Conservation (phyloP, 768 basidiomycete genomes). For the Tylopilus balloui region DNA sequence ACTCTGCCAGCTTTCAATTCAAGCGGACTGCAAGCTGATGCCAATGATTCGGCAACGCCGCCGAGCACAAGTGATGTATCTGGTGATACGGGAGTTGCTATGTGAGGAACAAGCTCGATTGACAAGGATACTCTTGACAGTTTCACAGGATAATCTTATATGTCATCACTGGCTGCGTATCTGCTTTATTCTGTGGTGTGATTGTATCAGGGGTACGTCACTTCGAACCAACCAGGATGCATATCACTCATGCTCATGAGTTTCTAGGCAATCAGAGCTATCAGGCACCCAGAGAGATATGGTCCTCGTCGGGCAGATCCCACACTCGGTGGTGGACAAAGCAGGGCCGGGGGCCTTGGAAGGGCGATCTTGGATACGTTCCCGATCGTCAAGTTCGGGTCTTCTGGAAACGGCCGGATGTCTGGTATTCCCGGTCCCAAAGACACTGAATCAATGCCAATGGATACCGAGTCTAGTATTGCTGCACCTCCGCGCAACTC, state of each 20-base stretch:
- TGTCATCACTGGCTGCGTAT: constrained; percentile 85
- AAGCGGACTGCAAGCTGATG: constrained; percentile 31
- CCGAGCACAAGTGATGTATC: constrained; percentile 10
- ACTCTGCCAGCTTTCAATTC: constrained; percentile 63
- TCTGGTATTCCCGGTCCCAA: constrained; percentile 18
- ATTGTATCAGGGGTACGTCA: constrained; percentile 74
- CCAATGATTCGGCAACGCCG: constrained; percentile 15
- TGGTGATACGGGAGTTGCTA: constrained; percentile 63
- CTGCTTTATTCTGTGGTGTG: constrained; percentile 77
- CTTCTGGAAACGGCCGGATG: constrained; percentile 17
- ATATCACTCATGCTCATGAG: constrained; percentile 3
- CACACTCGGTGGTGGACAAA: constrained; percentile 41
- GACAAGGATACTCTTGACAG: constrained; percentile 8
- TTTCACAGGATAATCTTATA: constrained; percentile 71
- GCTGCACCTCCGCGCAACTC: constrained; percentile 4
- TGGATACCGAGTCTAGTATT: not conserved
- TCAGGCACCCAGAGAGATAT: constrained; percentile 89
- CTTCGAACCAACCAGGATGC: not conserved
- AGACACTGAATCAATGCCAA: constrained; percentile 30
- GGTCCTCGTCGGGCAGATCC: constrained; percentile 57
- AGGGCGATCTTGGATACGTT: constrained; percentile 95
- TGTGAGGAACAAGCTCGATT: constrained; percentile 44
- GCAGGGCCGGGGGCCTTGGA: constrained; percentile 78
- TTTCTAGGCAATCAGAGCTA: constrained; percentile 80
- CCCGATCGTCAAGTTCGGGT: constrained; percentile 84